These are phyloP conservation scores for Periconia digitata DNA, from an alignment of 2,329 filamentous ascomycete genomes.

Conservation along the genomic window DNA sequence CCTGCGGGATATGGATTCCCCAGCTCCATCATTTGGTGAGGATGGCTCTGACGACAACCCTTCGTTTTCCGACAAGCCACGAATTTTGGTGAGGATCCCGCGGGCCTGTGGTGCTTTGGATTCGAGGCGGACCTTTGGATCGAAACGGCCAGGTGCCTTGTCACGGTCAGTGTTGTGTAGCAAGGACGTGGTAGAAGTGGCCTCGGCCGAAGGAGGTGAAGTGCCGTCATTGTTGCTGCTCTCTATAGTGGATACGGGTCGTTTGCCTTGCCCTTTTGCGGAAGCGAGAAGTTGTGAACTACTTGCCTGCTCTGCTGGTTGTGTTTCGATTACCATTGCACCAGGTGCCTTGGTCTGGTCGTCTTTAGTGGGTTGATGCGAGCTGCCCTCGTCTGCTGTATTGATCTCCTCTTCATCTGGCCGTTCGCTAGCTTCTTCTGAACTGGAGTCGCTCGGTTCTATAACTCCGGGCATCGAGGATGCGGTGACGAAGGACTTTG, in stretches of 20 bases:
- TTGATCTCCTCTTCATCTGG: neutral
- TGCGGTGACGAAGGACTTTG: constrained; percentile 36
- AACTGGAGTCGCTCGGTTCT: neutral
- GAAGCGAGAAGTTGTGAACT: constrained; percentile 29
- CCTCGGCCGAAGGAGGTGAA: constrained; percentile 36
- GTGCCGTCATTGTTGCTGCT: constrained; percentile 27
- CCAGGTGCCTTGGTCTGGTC: neutral
- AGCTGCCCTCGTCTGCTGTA: neutral
- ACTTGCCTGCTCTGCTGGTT: constrained; percentile 29
- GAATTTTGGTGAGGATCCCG: constrained; percentile 32
- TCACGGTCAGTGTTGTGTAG: constrained; percentile 38
- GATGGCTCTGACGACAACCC: constrained; percentile 12
- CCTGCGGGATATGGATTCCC: constrained; percentile 21
- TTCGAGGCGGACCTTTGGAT: constrained; percentile 2
- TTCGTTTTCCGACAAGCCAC: constrained; percentile 23
- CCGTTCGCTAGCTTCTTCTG: neutral
- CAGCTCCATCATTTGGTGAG: constrained; percentile 7
- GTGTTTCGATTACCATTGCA: neutral
- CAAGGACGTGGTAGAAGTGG: constrained; percentile 40
- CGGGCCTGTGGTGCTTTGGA: constrained; percentile 18
- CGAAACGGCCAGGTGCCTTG: constrained; percentile 28
- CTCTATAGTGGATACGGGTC: constrained; percentile 30
- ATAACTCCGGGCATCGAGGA: constrained; percentile 19
- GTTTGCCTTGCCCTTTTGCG: constrained; percentile 26
- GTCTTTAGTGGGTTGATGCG: neutral